Conservation (phyloP, 2,329 filamentous ascomycete species). For the Botrytis sinoallii region DNA sequence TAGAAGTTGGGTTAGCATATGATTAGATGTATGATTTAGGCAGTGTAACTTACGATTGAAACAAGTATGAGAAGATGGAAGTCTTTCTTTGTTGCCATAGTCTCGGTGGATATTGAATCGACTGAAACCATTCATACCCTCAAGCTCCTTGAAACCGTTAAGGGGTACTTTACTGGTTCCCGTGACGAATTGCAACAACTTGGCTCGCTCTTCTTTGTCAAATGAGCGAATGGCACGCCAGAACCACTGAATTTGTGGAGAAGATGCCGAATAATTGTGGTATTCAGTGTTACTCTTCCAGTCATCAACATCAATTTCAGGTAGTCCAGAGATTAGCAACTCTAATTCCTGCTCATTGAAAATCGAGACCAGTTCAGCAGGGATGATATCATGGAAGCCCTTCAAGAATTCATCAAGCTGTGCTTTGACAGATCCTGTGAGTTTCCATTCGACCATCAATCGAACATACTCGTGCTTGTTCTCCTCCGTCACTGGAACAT, state of each 20-base stretch:
- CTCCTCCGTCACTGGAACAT: conserved; percentile 91
- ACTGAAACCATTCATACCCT: conserved; percentile 98
- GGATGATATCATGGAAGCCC: conserved; percentile 98
- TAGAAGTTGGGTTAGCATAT: conserved; percentile 42
- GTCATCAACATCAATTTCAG: conserved; percentile 96
- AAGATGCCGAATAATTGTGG: conserved; percentile 92
- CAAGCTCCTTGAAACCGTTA: conserved; percentile 97
- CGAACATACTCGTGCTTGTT: conserved; percentile 99
- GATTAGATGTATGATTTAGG: conserved; percentile 14
- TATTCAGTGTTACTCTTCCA: conserved; percentile 99
- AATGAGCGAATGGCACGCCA: conserved; percentile 97
- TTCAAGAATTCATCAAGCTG: conserved; percentile 92
- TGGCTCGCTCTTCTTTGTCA: conserved; percentile 97
- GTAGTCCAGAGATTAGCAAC: conserved; percentile 90
- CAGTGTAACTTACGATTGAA: conserved; percentile 82
- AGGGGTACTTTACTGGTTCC: conserved; percentile 97
- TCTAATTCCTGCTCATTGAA: conserved; percentile 99
- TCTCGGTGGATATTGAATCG: conserved; percentile 99
- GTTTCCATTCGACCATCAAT: conserved; percentile 87
- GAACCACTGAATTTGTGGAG: conserved; percentile 98
- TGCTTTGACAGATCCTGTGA: conserved; percentile 87
- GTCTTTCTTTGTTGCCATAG: conserved; percentile 91
- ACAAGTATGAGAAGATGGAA: conserved; percentile 96
- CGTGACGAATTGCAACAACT: conserved; percentile 95
- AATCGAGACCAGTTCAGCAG: conserved; percentile 88